phyloP scores from a whole-genome alignment of 495 filamentous ascomycete genomes.

The Penicillium daleae region DNA sequence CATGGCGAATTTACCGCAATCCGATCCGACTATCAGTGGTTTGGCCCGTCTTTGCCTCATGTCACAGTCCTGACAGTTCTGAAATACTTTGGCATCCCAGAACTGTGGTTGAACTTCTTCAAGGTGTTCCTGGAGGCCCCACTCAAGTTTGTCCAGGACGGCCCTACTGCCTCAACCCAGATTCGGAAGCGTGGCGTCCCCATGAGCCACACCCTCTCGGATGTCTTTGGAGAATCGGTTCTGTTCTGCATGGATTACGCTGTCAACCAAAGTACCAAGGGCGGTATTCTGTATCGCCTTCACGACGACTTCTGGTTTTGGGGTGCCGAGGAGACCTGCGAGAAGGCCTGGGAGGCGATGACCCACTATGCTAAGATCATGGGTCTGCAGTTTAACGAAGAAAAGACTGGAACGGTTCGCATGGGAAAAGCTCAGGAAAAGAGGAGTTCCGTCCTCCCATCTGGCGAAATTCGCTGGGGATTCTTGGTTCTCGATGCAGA shows the following conservation, averaged over 20 bases:
- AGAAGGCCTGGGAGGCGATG: constrained; percentile 62
- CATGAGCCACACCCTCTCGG: constrained; percentile 61
- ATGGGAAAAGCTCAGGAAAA: constrained; percentile 14
- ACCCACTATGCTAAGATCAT: constrained; percentile 56
- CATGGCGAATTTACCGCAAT: constrained; percentile 63
- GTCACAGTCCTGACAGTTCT: constrained; percentile 58
- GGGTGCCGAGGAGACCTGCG: constrained; percentile 56
- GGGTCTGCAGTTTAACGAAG: constrained; percentile 59
- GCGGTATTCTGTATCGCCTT: constrained; percentile 60
- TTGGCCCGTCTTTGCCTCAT: constrained; percentile 64
- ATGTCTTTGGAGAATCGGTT: constrained; percentile 61
- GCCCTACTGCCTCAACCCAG: constrained; percentile 41
- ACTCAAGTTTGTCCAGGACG: constrained; percentile 60
- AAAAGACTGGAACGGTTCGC: constrained; percentile 63
- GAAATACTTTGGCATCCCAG: constrained; percentile 62
- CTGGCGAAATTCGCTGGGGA: constrained; percentile 67
- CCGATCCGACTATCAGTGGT: constrained; percentile 65
- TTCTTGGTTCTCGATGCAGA: constrained; percentile 61
- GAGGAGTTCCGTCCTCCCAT: constrained; percentile 38
- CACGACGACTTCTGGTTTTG: constrained; percentile 76
- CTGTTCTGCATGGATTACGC: constrained; percentile 69
- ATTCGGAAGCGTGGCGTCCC: constrained; percentile 60
- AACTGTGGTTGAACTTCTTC: constrained; percentile 66
- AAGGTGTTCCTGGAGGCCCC: constrained; percentile 61
- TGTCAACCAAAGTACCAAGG: constrained; percentile 61